Evolutionary conservation across 108 stramenopile species (phyloP).

Genomic region (Nitzschia sp.): DNA sequence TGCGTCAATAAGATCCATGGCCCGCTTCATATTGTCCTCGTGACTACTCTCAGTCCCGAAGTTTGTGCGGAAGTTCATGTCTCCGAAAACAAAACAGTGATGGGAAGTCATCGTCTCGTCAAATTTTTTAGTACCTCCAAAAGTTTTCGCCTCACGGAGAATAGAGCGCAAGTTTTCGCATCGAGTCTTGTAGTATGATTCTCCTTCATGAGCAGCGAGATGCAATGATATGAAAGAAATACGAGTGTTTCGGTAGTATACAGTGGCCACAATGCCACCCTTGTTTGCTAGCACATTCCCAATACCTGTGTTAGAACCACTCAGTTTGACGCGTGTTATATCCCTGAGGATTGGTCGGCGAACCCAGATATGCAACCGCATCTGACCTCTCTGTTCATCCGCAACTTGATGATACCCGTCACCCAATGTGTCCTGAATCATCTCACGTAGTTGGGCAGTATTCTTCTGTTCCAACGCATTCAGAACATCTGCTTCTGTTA

Average conservation of each 20-base stretch:
- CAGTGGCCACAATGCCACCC: conserved; percentile 49
- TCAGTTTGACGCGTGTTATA: conserved; percentile 20
- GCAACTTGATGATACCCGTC: conserved; percentile 21
- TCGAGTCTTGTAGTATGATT: conserved; percentile 31
- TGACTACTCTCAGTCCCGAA: conserved; percentile 30
- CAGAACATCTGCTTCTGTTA: conserved; percentile 21
- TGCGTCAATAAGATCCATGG: conserved; percentile 22
- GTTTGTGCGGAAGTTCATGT: conserved; percentile 51
- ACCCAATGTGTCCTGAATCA: conserved; percentile 24
- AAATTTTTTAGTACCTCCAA: conserved; percentile 29
- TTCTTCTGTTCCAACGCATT: conserved; percentile 15
- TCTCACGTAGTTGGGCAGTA: conserved; percentile 13
- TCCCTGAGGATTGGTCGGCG: conserved; percentile 11
- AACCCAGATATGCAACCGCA: conserved; percentile 48
- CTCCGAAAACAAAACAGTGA: conserved; percentile 52
- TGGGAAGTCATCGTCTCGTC: conserved; percentile 50
- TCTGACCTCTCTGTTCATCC: conserved; percentile 44
- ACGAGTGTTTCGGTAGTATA: conserved; percentile 32
- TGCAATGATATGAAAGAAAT: conserved; percentile 45
- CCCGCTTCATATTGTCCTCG: conserved; percentile 36
- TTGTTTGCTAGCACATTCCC: conserved; percentile 47
- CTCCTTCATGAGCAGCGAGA: conserved; percentile 51
- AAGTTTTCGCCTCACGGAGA: conserved; percentile 30
- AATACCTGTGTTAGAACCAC: conserved; percentile 47
- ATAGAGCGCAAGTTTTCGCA: conserved; percentile 32